Conservation (phyloP, 495 filamentous ascomycete genomes). For the Chaetomidium leptoderma region DNA sequence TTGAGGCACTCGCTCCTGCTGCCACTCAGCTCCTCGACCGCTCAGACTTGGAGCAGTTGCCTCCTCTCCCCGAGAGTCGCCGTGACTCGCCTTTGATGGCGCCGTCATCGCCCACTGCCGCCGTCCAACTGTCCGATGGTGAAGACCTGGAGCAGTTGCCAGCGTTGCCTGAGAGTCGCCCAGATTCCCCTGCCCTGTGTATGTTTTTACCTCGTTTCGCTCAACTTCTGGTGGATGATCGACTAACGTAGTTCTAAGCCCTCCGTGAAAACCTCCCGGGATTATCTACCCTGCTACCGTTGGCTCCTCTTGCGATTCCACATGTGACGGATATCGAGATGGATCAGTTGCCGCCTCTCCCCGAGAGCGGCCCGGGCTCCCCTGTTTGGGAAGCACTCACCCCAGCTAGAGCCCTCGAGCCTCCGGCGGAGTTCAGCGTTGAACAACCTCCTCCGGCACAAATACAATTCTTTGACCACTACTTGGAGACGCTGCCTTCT, state of each 20-base stretch:
- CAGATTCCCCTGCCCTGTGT: background rate
- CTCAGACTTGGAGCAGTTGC: background rate
- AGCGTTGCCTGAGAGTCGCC: slow-evolving; percentile 3
- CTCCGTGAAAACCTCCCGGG: background rate
- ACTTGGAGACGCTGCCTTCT: slow-evolving; percentile 7
- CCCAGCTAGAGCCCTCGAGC: background rate
- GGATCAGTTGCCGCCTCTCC: slow-evolving; percentile 4
- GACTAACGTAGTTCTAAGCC: background rate
- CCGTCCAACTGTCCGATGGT: background rate
- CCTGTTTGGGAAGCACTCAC: background rate
- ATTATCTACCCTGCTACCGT: background rate
- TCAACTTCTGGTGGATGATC: background rate
- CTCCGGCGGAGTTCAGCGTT: too few species aligned
- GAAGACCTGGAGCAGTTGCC: background rate
- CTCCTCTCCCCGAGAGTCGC: slow-evolving; percentile 9
- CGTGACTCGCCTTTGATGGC: background rate
- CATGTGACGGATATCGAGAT: background rate
- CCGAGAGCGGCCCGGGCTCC: slow-evolving; percentile 1
- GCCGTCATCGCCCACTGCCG: background rate
- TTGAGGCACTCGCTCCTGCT: background rate
- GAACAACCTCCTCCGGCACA: background rate
- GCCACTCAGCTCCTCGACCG: background rate
- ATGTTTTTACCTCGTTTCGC: background rate
- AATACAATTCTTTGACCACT: background rate
- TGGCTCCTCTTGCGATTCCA: background rate